These are phyloP conservation scores for Podospora pseudopauciseta DNA, from an alignment of 495 filamentous ascomycete genomes.

Conservation along the genomic window DNA sequence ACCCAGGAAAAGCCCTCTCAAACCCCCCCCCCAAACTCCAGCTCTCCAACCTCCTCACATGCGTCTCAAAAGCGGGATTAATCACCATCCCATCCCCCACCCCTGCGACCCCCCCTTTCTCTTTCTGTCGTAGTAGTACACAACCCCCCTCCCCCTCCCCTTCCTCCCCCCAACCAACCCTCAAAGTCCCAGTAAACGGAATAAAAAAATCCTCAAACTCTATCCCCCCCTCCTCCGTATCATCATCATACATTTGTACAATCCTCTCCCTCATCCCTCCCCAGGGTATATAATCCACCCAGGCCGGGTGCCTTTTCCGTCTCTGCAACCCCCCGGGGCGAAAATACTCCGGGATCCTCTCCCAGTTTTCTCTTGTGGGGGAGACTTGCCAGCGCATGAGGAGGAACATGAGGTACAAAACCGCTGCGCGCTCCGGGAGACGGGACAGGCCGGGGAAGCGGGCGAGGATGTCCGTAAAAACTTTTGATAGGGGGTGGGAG, in stretches of 20 bases:
- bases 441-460: conserved; percentile 66
- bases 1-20: conserved; percentile 55
- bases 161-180: conserved; percentile 62
- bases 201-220: conserved; percentile 74
- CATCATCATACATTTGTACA: conserved; percentile 42
- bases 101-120: background rate
- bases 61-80: conserved; percentile 75
- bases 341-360: conserved; percentile 64
- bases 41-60: conserved; percentile 63
- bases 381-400: conserved; percentile 78
- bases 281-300: conserved; percentile 77
- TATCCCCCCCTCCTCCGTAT: background rate
- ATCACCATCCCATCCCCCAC: conserved; percentile 58
- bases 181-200: conserved; percentile 68
- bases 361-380: conserved; percentile 70
- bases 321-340: conserved; percentile 60
- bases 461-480: conserved; percentile 76
- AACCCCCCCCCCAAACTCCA: conserved; percentile 76
- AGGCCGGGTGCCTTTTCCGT: conserved; percentile 61
- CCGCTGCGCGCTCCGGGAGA: conserved; percentile 72
- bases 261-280: conserved; percentile 67
- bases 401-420: conserved; percentile 80
- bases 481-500: conserved; percentile 72
- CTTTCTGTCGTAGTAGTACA: no score
- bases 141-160: background rate